These are phyloP conservation scores for Aspergillus alliaceus DNA, from an alignment of 2,329 filamentous ascomycete genomes.

Conservation along the genomic window DNA sequence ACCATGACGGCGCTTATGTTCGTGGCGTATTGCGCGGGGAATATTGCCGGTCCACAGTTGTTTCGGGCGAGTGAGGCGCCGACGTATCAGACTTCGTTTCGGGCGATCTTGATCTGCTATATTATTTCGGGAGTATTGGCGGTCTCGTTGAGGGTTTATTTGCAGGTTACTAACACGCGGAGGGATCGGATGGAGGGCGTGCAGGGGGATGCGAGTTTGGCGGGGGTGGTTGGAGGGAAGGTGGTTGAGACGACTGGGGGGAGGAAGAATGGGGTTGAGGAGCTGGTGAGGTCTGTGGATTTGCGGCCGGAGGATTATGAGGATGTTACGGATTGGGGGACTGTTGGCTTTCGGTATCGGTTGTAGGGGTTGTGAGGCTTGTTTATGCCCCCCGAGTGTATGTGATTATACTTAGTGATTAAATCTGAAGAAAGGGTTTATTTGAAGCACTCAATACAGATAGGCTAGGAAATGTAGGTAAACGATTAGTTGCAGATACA, in stretches of 20 bases:
- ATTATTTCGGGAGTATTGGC: conserved; percentile 50
- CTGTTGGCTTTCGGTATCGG: conserved; percentile 60
- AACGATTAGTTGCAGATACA: no score
- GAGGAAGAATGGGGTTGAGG: conserved; percentile 36
- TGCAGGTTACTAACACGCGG: conserved; percentile 48
- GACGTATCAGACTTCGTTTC: conserved; percentile 55
- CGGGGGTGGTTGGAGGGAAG: conserved; percentile 45
- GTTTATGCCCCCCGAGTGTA: no score
- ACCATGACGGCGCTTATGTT: conserved; percentile 59
- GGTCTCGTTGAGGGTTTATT: conserved; percentile 48
- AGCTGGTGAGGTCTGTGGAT: conserved; percentile 29
- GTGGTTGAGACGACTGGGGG: conserved; percentile 32
- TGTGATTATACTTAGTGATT: neutral
- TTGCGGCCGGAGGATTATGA: conserved; percentile 52
- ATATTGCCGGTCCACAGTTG: conserved; percentile 58
- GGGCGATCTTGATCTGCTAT: conserved; percentile 59
- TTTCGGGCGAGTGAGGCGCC: conserved; percentile 54
- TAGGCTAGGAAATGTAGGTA: no score
- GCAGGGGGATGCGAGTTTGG: conserved; percentile 19
- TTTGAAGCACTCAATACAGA: no score
- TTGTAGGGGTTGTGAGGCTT: conserved; percentile 3
- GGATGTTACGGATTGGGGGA: conserved; percentile 62
- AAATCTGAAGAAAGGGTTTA: no score
- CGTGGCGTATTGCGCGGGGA: conserved; percentile 57
- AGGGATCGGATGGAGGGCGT: conserved; percentile 42